phyloP scores from a whole-genome alignment of 106 monocot species.

The Allium cepa region DNA sequence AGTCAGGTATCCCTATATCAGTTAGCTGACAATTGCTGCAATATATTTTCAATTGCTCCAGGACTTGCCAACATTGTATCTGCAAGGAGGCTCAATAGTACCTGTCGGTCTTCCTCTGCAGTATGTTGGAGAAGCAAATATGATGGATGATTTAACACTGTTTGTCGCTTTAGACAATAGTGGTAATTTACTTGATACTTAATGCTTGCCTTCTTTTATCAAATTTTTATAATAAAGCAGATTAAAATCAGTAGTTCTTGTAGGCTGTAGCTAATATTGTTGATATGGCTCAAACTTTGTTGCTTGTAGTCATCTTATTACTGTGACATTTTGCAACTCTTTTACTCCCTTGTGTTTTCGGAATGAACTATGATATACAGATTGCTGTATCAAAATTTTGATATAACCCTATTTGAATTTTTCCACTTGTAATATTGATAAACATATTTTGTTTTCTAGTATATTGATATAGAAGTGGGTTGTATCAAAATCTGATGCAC shows the following conservation, averaged over 20 bases:
- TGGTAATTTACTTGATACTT: constrained; percentile 35
- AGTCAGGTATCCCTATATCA: too few relatives aligned
- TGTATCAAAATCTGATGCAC: too few relatives aligned
- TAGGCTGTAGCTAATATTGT: background rate
- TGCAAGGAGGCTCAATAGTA: constrained; percentile 93
- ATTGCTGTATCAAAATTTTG: too few relatives aligned
- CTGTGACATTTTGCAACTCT: background rate
- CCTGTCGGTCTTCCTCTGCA: constrained; percentile 76
- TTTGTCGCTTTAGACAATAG: constrained; percentile 66
- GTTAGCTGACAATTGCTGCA: too few relatives aligned
- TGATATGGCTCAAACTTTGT: background rate
- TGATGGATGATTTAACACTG: constrained; percentile 59
- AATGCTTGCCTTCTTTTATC: background rate
- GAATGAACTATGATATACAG: too few relatives aligned
- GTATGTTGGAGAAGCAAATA: constrained; percentile 76
- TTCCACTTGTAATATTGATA: too few relatives aligned
- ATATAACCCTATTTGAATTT: too few relatives aligned
- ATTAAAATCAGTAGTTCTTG: background rate
- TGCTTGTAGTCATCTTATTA: background rate
- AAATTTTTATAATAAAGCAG: background rate
- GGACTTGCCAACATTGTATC: constrained; percentile 87
- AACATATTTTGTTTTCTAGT: too few relatives aligned
- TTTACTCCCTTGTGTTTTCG: background rate
- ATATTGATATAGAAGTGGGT: too few relatives aligned
- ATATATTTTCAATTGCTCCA: constrained; percentile 11